phyloP scores from a whole-genome alignment of 2,329 filamentous ascomycete species.

The Ophiocordyceps robertsii region DNA sequence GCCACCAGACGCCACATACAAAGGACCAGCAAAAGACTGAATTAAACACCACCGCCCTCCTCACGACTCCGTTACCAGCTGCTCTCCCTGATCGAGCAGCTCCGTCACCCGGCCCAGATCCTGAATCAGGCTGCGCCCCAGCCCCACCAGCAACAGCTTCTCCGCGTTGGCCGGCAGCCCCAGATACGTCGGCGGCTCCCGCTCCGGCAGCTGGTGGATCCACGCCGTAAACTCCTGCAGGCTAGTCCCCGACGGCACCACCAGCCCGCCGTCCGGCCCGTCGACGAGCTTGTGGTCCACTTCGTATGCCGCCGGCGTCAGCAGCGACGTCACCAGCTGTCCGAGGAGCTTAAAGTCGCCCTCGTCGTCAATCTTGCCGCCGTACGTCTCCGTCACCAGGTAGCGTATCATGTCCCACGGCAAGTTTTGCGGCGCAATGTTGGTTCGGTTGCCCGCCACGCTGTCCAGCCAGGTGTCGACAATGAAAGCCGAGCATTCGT shows the following conservation, averaged over 20 bases:
- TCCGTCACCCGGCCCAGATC: constrained; percentile 78
- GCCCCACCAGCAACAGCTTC: constrained; percentile 81
- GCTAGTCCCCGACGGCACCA: constrained; percentile 67
- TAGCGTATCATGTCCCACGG: constrained; percentile 94
- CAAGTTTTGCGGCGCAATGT: constrained; percentile 84
- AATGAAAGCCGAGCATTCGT: constrained; percentile 93
- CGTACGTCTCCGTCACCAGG: constrained; percentile 87
- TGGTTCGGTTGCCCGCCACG: constrained; percentile 72
- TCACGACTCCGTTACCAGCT: constrained; percentile 56
- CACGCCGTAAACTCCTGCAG: constrained; percentile 80
- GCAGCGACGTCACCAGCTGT: constrained; percentile 59
- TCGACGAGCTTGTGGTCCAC: constrained; percentile 82
- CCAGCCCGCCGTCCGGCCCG: constrained; percentile 46
- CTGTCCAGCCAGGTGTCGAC: constrained; percentile 89
- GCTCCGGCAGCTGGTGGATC: constrained; percentile 85
- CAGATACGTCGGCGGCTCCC: constrained; percentile 90
- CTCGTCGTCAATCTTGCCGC: constrained; percentile 91
- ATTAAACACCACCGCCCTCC: background rate
- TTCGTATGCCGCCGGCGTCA: constrained; percentile 84
- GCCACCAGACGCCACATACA: background rate
- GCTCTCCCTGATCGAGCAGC: constrained; percentile 86
- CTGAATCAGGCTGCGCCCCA: constrained; percentile 71
- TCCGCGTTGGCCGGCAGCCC: constrained; percentile 92
- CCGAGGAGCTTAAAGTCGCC: constrained; percentile 65
- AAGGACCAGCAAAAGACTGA: background rate